Base-by-base conservation (phyloP, 2,329 filamentous ascomycete species). In the Alternaria longipes region DNA sequence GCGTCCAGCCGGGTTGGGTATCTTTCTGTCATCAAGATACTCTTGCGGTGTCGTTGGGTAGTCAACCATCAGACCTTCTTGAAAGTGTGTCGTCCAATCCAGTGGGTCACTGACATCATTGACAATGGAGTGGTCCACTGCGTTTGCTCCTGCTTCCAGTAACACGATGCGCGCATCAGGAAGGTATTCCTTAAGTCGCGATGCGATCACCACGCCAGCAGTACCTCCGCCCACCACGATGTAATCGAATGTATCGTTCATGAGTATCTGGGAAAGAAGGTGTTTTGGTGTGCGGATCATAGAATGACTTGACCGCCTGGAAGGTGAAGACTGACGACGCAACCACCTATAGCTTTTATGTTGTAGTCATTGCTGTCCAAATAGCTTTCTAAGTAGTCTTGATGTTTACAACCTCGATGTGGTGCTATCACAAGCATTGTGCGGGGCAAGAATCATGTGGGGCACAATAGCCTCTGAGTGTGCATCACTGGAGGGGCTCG, bases 221-320 rank as follows among this genome's bases (percentile, higher is more conserved):
- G 66, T 73, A 5, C 72, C 72, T 20, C 71, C 72, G 3, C 72
- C 72, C 7, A 73, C 68, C 9, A 75, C 46, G n/a, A 74, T 63
- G 36, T 65, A 68, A 46, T 68, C 66, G 49, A 60, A 68, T 28
- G 42, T 18, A 14, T 45, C 41, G 7, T 32, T 50, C 59, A 56
- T 53, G 40, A 14, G 40, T 22, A 22, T 12, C 8, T 41, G 11
- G 20, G 5, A 41, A 22, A 14, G 11, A 14, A 22, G 40, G 9
- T 22, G 40, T 26, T 26, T 26, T 26, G 24, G 24, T 41, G n/a
- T 41, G 18, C 5, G 4, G 18, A 22, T 14, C 0, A 41, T 22
- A 9, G 4, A 5, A 22, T 41, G 18, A 2, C 22, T 7, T 22
- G 40, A 18, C 40, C 2, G 40, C 18, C 38, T 22, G 12, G 20